These are phyloP conservation scores for Botrytis squamosa DNA, from an alignment of 2,329 filamentous ascomycete species.

Conservation along the genomic window DNA sequence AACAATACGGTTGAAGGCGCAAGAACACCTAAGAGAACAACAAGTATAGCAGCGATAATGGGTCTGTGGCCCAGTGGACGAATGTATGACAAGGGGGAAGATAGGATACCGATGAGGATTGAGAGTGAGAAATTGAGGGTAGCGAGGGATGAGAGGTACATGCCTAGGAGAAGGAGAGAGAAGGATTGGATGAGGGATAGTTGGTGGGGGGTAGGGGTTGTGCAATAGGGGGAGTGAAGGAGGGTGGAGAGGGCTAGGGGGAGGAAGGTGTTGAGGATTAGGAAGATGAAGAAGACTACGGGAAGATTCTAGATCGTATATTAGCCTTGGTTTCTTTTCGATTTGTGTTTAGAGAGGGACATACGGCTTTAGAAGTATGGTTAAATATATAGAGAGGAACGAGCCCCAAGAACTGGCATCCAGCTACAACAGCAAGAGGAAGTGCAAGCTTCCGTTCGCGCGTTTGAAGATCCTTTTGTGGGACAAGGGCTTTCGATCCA, in stretches of 20 bases:
- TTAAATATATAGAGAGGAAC: conserved; percentile 88
- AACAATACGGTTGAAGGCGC: conserved; percentile 60
- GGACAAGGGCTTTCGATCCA: conserved; percentile 30
- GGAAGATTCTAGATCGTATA: conserved; percentile 52
- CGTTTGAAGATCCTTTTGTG: conserved; percentile 29
- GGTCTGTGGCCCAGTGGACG: conserved; percentile 47
- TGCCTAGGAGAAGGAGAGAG: conserved; percentile 86
- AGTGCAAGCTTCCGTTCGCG: conserved; percentile 60
- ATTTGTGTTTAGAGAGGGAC: conserved; percentile 5
- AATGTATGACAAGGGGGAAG: conserved; percentile 76
- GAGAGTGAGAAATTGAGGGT: conserved; percentile 94
- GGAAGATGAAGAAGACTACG: conserved; percentile 58
- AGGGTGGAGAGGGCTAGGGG: conserved; percentile 57
- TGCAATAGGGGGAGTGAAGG: conserved; percentile 48
- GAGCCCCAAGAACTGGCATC: conserved; percentile 72
- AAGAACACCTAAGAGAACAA: conserved; percentile 56
- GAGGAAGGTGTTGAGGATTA: conserved; percentile 53
- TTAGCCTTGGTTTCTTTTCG: background rate
- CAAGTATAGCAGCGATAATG: conserved; percentile 45
- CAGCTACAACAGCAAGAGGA: conserved; percentile 70
- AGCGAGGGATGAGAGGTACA: conserved; percentile 87
- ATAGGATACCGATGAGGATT: conserved; percentile 77
- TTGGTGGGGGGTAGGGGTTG: conserved; percentile 62
- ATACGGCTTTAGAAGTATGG: conserved; percentile 62
- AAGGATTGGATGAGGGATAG: conserved; percentile 82